These are phyloP conservation scores for Chernovozyma sophiae-reginae DNA, from an alignment of 1,139 yeast species.

Conservation along the genomic window DNA sequence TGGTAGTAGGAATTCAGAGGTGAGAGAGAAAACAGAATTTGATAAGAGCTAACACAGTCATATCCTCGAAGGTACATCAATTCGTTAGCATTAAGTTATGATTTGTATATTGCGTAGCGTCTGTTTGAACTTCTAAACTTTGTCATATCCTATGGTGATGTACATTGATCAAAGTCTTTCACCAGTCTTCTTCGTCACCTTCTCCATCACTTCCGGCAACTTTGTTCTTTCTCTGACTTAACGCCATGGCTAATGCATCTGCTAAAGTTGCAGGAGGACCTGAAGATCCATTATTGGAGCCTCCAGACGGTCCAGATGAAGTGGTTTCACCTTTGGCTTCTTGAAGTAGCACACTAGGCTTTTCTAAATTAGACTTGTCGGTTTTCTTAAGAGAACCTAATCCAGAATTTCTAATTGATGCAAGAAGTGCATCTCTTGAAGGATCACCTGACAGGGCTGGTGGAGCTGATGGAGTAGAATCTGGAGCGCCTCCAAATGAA, in stretches of 20 bases:
- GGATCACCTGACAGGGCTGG: slow-evolving; percentile 42
- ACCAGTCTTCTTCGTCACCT: slow-evolving; percentile 55
- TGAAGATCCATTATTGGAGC: slow-evolving; percentile 19
- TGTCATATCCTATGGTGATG: not conserved
- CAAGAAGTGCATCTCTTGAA: slow-evolving; percentile 77
- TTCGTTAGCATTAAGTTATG: no score
- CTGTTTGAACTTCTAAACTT: no score
- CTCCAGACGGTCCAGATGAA: slow-evolving; percentile 21
- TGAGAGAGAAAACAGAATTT: no score
- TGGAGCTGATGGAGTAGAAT: slow-evolving; percentile 15
- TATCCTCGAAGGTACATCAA: no score
- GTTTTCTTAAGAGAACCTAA: slow-evolving; percentile 64
- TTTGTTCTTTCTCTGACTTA: slow-evolving; percentile 74
- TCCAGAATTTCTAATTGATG: slow-evolving; percentile 81
- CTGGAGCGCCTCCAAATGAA: slow-evolving; percentile 6
- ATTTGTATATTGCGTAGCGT: no score
- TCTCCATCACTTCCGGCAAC: slow-evolving; percentile 86
- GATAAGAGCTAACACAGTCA: no score
- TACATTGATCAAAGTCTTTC: not conserved
- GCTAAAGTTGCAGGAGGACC: slow-evolving; percentile 59
- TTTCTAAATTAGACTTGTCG: slow-evolving; percentile 79
- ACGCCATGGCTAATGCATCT: slow-evolving; percentile 84
- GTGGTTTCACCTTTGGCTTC: slow-evolving; percentile 64
- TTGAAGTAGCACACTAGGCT: slow-evolving; percentile 66
- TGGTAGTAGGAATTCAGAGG: no score